Conservation (phyloP, 768 basidiomycete species). For the Xerocomellus intermedius region DNA sequence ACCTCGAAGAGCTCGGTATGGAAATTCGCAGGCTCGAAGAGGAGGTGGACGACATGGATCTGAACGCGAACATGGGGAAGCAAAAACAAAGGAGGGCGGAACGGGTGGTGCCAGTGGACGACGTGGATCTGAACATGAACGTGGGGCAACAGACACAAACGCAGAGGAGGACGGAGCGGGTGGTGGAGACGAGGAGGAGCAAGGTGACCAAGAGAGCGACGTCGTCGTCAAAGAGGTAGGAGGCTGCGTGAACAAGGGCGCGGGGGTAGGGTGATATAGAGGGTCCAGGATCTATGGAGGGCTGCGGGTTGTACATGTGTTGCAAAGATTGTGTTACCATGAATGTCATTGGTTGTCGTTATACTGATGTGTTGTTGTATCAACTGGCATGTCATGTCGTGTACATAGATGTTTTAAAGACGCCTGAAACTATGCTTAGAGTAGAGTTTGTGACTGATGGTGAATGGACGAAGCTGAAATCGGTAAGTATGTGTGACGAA, state of each 20-base stretch:
- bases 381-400: no score
- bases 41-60: constrained; percentile 41
- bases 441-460: no score
- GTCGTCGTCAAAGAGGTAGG: constrained; percentile 54
- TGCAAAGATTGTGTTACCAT: not conserved
- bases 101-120: not conserved
- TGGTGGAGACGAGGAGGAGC: constrained; percentile 58
- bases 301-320: not conserved
- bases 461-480: no score
- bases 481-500: no score
- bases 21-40: constrained; percentile 67
- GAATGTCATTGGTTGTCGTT: no score
- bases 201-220: constrained; percentile 44
- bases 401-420: no score
- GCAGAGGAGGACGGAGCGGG: constrained; percentile 45
- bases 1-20: constrained; percentile 51
- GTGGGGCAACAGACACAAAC: not conserved
- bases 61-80: not conserved
- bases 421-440: no score
- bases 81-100: no score
- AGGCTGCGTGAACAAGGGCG: not conserved
- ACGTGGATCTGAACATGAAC: not conserved
- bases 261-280: not conserved
- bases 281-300: not conserved
- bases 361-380: no score